Base-by-base conservation (phyloP, 371 early-diverging fungal genomes). In the Apophysomyces ossiformis region DNA sequence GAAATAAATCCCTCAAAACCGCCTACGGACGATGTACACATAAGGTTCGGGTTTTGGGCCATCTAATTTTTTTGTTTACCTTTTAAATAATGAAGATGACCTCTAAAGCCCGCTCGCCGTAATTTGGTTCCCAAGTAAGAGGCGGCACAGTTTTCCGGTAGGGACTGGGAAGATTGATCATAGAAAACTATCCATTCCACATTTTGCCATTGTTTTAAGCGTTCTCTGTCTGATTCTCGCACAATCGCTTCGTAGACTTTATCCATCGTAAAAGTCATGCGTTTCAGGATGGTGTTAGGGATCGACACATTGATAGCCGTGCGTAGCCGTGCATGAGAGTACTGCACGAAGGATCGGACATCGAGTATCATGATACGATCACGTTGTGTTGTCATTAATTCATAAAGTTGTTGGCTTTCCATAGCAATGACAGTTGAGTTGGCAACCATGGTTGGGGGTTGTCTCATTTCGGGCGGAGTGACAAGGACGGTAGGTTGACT, bases 201-300 rank as follows among this genome's bases (percentile, higher is more conserved):
- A 8, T 68, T 61, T 12, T 70, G 61, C 89, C 89, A 89, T 11
- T 69, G 60, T 18, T 73, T 67, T 47, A 85, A 72, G 13, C 66
- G 46, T 11, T 76, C 64, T 4, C 78, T 66, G 41, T 87, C 81
- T 7, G 61, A 61, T 8, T 86, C 85, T 12, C 75, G 71, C 5
- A 82, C 86, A 47, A 89, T 71, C 12, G 76, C 84, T 45, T 85
- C 87, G 15, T 69, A 75, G 12, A 89, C 71, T 70, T 86, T 87
- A n/a, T 77, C 82, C 7, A 86, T 67, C 0, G 85, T 81, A 59
- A 84, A 89, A 18, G 84, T 80, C n/a, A 84, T 78, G 58, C 90
- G 60, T 61, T 82, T 84, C 37, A 89, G 71, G 1, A 89, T 78
- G 26, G 87, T 87, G 61, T 71, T 84, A 56, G 90, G 87, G 32